Evolutionary conservation across 495 filamentous ascomycete species (phyloP), one percentile per base, ranked within the genome.

Genomic region (Alectoria sarmentosa): DNA sequence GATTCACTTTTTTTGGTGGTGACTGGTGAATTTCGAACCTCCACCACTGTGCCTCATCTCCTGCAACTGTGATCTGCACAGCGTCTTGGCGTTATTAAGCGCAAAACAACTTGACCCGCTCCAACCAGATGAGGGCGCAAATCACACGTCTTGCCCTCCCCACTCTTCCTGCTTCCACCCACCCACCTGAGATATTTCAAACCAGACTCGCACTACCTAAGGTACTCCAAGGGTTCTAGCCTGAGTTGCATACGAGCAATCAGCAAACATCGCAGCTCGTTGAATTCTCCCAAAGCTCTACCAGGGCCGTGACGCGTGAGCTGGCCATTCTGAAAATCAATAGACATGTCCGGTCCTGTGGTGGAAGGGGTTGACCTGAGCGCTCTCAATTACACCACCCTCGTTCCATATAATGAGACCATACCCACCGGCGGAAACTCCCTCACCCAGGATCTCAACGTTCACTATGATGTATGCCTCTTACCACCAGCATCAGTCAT

Each of bases 381-480:
- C 65, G 69, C 65, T 48, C 75, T 82, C 60, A 76, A 80, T 67
- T 84, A 83, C 66, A 76, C 77, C 38, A 65, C 73, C 36, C 72
- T 79, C 46, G 71, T 84, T 23, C 75, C 80, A 42, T 92, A 88
- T 76, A 89, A 89, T 78, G 87, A 85, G 60, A 80, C 84, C 34
- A 77, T 73, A 52, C 73, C 79, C 30, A 85, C 81, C 17, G 91
- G 91, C 42, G 91, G 90, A 66, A 82, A 96, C 75, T 89, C 90
- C 19, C 73, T 92, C 64, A 82, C 73, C 4, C 75, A 88, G 41
- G 80, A 96, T 72, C 80, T 96, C 58, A 96, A 96, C 74, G 79
- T 90, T 65, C 91, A 82, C 76, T 96, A 94, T 75, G 80, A 89
- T 80, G 89, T 92, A 78, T 60, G 83, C 67, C 64, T 57, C 58